Evolutionary conservation across 2,329 filamentous ascomycete genomes (phyloP), one percentile per base, ranked within the genome.

Genomic region (Acarospora socialis): DNA sequence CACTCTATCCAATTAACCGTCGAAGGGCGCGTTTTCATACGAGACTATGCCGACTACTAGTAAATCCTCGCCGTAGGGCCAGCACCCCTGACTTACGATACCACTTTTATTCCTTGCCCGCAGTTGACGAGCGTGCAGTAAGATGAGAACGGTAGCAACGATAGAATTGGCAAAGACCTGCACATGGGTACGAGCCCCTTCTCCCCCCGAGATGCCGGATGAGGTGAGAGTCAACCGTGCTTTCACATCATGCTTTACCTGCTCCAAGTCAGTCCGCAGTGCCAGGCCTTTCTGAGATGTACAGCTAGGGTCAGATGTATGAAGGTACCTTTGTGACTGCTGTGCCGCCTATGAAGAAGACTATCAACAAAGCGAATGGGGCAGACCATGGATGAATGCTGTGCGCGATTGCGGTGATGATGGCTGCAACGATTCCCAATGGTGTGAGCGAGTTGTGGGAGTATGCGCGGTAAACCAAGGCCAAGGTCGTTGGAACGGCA

Each of bases 161-260:
- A 77, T 60, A 1, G 83, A 92, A 56, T 95, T 95, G 28, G 86
- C 83, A 16, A 95, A 65, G 7, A 95, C 82, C 66, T 95, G 87
- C 19, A 90, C 62, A 52, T 92, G 78, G 8, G 77, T 92, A 36
- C 87, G 70, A 5, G 83, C 69, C 1, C 81, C 81, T 55, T 94
- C 86, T 37, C 82, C 82, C 28, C 80, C 82, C 0, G 70, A 61
- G 10, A 68, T 63, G 36, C 84, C 86, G 27, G 70, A 70, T 2
- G 84, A 73, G 28, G 77, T 77, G 37, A 92, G 59, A 1, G 90
- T 95, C 43, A 95, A 62, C 22, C 66, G 70, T 2, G 80, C 72
- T 59, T 98, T 98, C 47, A 84, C 63, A 42, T 81, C 69, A 51
- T 94, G 77, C 55, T 95, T 94, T 46, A 93, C 68, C 76, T 87